Evolutionary conservation across 1,139 yeast species (phyloP), one percentile per base, ranked within the genome.

Genomic region (Blastobotrys buckinghamii): DNA sequence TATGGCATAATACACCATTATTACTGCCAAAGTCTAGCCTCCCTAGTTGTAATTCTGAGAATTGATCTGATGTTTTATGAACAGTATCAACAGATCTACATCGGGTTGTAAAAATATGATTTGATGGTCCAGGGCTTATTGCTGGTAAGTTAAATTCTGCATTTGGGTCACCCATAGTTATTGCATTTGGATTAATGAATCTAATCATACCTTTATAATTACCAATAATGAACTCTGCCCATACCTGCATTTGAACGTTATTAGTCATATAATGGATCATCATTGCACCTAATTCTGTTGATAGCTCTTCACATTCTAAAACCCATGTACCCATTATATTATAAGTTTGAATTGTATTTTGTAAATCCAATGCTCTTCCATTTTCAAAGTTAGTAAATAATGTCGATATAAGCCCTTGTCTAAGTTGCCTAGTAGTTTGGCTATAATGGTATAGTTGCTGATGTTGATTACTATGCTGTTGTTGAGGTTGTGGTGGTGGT

Each of bases 161-260:
- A 8, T n/a, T 15, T 36, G 39, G 17, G 17, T 22, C 5, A n/a
- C 6, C 12, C n/a, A n/a, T n/a, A 24, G 39, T 13, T 6, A n/a
- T 8, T n/a, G 26, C 9, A 6, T 16, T 3, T 6, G 22, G 17
- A 30, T 22, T 20, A 6, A 39, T 13, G 13, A 22, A 39, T 8
- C 42, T 27, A 9, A 39, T 7, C 32, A 22, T 2, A 6, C 42
- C 42, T n/a, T 32, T 30, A 30, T 15, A 29, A 16, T 33, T 29
- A 2, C 43, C 43, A n/a, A 40, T 40, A 20, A 13, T 15, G n/a
- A 40, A 40, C n/a, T 40, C 43, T 24, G 43, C 43, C 43, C 43
- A 40, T 29, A 40, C 4, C n/a, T 40, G 43, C 36, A 29, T 40
- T 6, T 40, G 43, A 4, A 20, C 17, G 6, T 20, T 27, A 35